Percentiles rank a stretch among this genome's conserved stretches.
Conservation (phyloP, 106 monocot genomes). For the Dendrobium catenatum region DNA sequence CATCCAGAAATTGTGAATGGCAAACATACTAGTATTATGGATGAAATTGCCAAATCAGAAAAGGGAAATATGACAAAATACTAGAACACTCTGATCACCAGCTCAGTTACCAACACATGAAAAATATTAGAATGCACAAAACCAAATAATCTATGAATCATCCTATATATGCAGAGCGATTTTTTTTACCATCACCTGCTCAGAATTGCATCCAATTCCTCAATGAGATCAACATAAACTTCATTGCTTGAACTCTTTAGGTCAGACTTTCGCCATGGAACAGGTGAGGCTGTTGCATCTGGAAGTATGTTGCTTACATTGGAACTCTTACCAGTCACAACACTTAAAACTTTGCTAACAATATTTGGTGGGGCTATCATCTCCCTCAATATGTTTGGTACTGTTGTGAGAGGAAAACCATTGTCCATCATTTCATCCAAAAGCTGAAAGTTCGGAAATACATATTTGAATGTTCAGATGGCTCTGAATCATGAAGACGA, state of each 20-base stretch:
- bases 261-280: conserved; percentile 79
- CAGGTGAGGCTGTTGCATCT: conserved; percentile 68
- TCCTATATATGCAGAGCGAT: background rate
- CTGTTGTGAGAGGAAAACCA: conserved; percentile 91
- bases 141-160: background rate
- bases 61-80: background rate
- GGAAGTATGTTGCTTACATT: conserved; percentile 66
- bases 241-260: conserved; percentile 69
- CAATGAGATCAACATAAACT: conserved; percentile 82
- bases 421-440: conserved; percentile 99
- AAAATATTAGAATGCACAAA: background rate
- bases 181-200: conserved; percentile 40
- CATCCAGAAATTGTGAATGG: background rate
- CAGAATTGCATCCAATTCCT: conserved; percentile 75
- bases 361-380: conserved; percentile 83
- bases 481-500: conserved; percentile 11
- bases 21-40: background rate
- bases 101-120: too few relatives aligned
- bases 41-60: background rate
- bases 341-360: conserved; percentile 81
- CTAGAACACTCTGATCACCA: background rate
- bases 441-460: conserved; percentile 46
- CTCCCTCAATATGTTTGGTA: conserved; percentile 83
- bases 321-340: conserved; percentile 78
- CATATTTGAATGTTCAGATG: conserved; percentile 8